phyloP scores from a whole-genome alignment of 2,329 filamentous ascomycete genomes.

The Epichloe glyceriae region DNA sequence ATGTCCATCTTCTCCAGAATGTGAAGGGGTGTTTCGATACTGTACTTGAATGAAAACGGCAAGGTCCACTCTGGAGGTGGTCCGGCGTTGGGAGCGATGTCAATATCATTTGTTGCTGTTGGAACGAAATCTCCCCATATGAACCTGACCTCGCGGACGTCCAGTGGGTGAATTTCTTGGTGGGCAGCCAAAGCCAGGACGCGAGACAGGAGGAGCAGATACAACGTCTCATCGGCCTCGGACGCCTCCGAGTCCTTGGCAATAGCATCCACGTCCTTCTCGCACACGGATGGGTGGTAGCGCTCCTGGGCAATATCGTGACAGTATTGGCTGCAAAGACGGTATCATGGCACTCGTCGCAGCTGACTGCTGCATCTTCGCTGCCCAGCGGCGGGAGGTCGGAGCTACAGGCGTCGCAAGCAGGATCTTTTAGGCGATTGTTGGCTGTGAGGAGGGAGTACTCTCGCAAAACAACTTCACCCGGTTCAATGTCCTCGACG shows the following conservation, averaged over 20 bases:
- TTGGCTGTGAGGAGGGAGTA: conserved; percentile 80
- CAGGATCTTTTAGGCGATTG: conserved; percentile 70
- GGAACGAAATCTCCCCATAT: conserved; percentile 58
- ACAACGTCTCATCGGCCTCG: conserved; percentile 48
- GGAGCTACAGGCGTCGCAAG: conserved; percentile 81
- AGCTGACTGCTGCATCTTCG: conserved; percentile 35
- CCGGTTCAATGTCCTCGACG: conserved; percentile 62
- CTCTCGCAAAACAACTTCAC: conserved; percentile 67
- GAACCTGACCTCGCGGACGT: conserved; percentile 52
- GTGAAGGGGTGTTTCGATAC: conserved; percentile 61
- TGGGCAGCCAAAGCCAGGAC: conserved; percentile 50
- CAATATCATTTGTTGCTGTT: conserved; percentile 37
- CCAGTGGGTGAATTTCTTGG: conserved; percentile 47
- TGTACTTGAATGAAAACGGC: conserved; percentile 66
- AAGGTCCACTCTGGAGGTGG: conserved; percentile 53
- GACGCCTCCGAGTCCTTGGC: conserved; percentile 49
- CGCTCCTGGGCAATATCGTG: conserved; percentile 41
- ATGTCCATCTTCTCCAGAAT: conserved; percentile 76
- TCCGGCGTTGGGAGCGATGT: conserved; percentile 38
- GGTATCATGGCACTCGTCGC: conserved; percentile 49
- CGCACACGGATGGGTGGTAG: conserved; percentile 54
- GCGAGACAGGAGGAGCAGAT: conserved; percentile 49
- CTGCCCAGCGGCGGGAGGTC: conserved; percentile 49
- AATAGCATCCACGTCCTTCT: conserved; percentile 52
- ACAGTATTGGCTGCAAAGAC: conserved; percentile 51